A percentile compares a stretch with the other conserved stretches of the same genome.
Evolutionary conservation across 352 stramenopile genomes (phyloP).

Genomic region (Pythium oligandrum): DNA sequence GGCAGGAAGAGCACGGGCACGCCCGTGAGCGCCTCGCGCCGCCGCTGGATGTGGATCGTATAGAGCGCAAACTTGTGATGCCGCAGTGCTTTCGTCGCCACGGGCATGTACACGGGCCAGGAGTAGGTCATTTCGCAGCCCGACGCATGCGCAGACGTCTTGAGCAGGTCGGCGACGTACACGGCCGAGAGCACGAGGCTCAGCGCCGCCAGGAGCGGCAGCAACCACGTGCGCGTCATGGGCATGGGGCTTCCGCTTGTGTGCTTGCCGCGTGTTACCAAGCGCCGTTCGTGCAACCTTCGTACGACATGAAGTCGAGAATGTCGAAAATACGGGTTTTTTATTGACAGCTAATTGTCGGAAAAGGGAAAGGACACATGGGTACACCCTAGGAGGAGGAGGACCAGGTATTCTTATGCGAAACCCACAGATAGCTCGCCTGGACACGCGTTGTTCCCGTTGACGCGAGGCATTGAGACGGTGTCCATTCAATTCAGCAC

Average conservation of each 20-base stretch:
- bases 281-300: slow-evolving; percentile 16
- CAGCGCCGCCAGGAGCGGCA: slow-evolving; percentile 47
- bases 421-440: no score
- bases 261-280: neutral
- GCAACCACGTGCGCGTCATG: neutral
- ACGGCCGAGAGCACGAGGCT: slow-evolving; percentile 24
- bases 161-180: slow-evolving; percentile 38
- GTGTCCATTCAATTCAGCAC: neutral
- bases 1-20: slow-evolving; percentile 81
- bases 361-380: slow-evolving; percentile 6
- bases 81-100: slow-evolving; percentile 20
- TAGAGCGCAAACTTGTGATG: slow-evolving; percentile 70
- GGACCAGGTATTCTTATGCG: neutral
- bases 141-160: slow-evolving; percentile 28
- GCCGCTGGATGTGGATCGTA: slow-evolving; percentile 63
- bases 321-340: slow-evolving; percentile 2
- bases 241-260: no score
- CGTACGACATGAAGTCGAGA: neutral
- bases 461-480: neutral
- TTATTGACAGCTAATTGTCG: neutral
- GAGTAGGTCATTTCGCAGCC: slow-evolving; percentile 85
- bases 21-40: slow-evolving; percentile 38
- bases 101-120: slow-evolving; percentile 69
- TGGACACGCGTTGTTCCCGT: no score
- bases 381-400: neutral